Evolutionary conservation across 2,329 filamentous ascomycete genomes (phyloP), one percentile per base, ranked within the genome.

Genomic region (Keithomyces neogunnii): DNA sequence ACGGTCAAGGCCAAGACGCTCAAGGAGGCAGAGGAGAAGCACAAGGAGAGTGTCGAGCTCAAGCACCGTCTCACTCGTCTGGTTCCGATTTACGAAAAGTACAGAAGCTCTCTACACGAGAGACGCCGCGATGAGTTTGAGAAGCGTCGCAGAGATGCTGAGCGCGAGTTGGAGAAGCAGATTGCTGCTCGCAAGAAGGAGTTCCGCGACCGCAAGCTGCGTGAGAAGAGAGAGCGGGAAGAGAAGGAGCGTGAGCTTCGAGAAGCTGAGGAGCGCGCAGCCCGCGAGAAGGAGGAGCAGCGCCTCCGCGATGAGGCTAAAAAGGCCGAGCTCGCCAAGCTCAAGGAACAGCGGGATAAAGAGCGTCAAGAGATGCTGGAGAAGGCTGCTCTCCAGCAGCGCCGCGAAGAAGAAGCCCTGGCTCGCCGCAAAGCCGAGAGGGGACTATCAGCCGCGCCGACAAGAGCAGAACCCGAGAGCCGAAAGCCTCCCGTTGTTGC

Each of bases 81-180:
- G 50, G 86, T 97, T 57, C 80, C 85, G n/a, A 70, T 78, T 50
- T 99, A 96, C 72, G 89, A 93, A 68, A 73, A 74, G 8, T 97
- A 96, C 81, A 84, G 88, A 64, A 77, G 85, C 58, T 84, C 85
- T 46, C 82, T 99, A 50, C 88, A 88, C 55, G 86, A 93, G 69
- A 86, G 89, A 65, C 88, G 92, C 61, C 89, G 89, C 65, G 88
- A 95, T 61, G 90, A 97, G 70, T 99, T 97, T 60, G 93, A 97
- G 78, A 92, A 88, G 75, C 88, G 91, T 57, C 88, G 88, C 65
- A 90, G 87, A 68, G 85, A 89, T 63, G 93, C 93, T 33, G 90
- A 97, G 76, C 84, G 86, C 57, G 93, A 99, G 67, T 81, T 97
- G 53, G 88, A 97, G 75, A 87, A 86, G 70, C 89, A 95, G 74